These are phyloP conservation scores for Astrocystis sublimbata DNA, from an alignment of 495 filamentous ascomycete genomes.

Conservation along the genomic window DNA sequence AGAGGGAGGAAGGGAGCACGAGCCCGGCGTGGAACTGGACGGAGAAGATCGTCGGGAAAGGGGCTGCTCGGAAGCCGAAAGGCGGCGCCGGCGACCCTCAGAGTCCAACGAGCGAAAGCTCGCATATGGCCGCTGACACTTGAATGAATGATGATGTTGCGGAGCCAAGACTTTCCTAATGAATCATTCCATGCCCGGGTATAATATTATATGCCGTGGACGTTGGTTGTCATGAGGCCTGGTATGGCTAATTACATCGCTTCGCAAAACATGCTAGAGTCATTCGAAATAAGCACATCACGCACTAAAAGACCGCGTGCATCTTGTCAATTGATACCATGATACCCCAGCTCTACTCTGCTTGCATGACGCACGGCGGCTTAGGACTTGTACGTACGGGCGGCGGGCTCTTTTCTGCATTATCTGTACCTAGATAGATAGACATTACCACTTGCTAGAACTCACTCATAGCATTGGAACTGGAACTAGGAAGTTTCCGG, in stretches of 20 bases:
- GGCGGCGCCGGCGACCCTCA: background rate
- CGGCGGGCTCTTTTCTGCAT: background rate
- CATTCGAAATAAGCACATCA: background rate
- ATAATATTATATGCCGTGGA: too few species aligned
- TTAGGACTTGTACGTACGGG: constrained; percentile 6
- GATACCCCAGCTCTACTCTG: background rate
- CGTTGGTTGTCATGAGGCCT: too few species aligned
- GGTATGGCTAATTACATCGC: too few species aligned
- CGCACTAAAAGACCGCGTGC: background rate
- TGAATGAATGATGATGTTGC: background rate
- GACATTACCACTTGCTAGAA: background rate
- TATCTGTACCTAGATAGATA: background rate
- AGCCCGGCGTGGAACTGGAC: constrained; percentile 55
- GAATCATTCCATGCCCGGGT: too few species aligned
- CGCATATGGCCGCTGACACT: background rate
- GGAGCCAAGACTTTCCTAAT: too few species aligned
- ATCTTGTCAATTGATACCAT: background rate
- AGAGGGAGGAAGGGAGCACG: constrained; percentile 10
- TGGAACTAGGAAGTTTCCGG: background rate
- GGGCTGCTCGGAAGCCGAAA: constrained; percentile 30
- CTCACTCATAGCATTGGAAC: background rate
- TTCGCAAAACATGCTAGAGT: too few species aligned
- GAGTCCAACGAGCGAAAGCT: constrained; percentile 1
- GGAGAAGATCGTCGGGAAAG: constrained; percentile 57
- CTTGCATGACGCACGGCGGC: constrained; percentile 2